Base-by-base conservation (phyloP, 768 basidiomycete species). In the Filobasidium floriforme region DNA sequence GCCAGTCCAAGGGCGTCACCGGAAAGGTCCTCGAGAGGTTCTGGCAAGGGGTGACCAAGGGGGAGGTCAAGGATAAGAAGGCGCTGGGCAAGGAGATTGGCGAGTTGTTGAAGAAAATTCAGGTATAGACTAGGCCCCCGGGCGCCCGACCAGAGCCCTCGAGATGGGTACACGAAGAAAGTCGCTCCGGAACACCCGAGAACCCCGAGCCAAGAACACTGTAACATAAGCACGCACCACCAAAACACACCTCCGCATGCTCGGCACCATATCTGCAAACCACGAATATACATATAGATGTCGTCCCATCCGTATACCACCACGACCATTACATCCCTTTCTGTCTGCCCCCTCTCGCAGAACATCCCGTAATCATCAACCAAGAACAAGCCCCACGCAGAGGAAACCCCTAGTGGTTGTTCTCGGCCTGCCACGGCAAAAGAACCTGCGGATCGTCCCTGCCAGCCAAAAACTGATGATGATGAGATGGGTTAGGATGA, bases 1-100 rank as follows among this genome's bases (percentile, higher is more conserved):
- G 70, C 49, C 43, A 37, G 24, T 63, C 67, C 0, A 78, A 75
- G 55, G 66, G 70, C 7, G 77, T 67, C 14, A 67, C 72, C n/a
- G 77, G 77, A 10, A 66, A 64, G 32, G 76, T 75, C 1, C 68
- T 78, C 68, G 72, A 69, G 52, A 59, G 44, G 29, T 65, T 78
- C 14, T 72, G 73, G 75, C 71, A 73, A 60, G 70, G 70, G 28
- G 66, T 78, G 57, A 76, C 73, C 18, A 74, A 78, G 22, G 64
- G 63, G 7, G 69, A 65, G n/a, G 67, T 67, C 0, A 72, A 71
- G 60, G 76, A 78, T 66, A 75, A 73, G 68, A 78, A 78, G 68
- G 72, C 73, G 43, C 62, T 77, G 40, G 76, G 76, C 1, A 76
- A 72, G 60, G 59, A 68, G 65, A 73, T 78, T 24, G 65, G 59